A percentile compares a stretch with the other conserved stretches of the same genome.
phyloP scores from a whole-genome alignment of 2,329 filamentous ascomycete genomes.

The Cladosporium phlei region DNA sequence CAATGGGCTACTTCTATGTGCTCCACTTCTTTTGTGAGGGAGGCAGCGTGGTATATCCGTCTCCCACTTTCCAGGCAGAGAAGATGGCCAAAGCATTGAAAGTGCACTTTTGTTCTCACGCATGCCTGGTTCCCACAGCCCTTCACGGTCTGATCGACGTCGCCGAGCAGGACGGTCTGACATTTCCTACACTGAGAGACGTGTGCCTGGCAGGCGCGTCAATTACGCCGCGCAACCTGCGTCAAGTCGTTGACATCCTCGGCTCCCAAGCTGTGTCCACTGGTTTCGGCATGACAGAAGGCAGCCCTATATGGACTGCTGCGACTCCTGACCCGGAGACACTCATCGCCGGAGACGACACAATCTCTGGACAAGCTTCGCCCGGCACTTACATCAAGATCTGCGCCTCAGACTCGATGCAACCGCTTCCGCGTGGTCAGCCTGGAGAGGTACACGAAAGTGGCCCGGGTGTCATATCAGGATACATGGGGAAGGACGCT shows the following conservation, averaged over 20 bases:
- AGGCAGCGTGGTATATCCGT: background rate
- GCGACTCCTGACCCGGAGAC: background rate
- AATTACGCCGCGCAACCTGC: background rate
- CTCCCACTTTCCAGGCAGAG: background rate
- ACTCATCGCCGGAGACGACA: background rate
- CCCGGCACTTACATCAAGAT: background rate
- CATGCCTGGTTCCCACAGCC: background rate
- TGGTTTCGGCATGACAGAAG: slow-evolving; percentile 1
- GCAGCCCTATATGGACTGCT: background rate
- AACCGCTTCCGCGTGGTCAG: slow-evolving; percentile 12
- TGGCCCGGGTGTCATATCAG: slow-evolving; percentile 8
- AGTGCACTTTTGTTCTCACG: background rate
- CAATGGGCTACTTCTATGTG: slow-evolving; percentile 4
- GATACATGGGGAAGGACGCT: slow-evolving; percentile 9
- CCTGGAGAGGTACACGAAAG: slow-evolving; percentile 1
- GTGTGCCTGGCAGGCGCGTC: background rate
- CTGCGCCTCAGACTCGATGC: slow-evolving; percentile 4
- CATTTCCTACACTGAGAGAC: background rate
- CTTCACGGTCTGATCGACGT: slow-evolving; percentile 4
- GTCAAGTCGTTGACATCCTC: background rate
- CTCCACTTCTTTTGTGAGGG: slow-evolving; percentile 3
- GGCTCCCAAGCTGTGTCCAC: background rate
- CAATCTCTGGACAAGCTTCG: background rate
- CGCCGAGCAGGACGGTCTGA: background rate
- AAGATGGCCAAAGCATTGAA: background rate